Base-by-base conservation (phyloP, 441 rosid species). In the Macaranga tanarius region DNA sequence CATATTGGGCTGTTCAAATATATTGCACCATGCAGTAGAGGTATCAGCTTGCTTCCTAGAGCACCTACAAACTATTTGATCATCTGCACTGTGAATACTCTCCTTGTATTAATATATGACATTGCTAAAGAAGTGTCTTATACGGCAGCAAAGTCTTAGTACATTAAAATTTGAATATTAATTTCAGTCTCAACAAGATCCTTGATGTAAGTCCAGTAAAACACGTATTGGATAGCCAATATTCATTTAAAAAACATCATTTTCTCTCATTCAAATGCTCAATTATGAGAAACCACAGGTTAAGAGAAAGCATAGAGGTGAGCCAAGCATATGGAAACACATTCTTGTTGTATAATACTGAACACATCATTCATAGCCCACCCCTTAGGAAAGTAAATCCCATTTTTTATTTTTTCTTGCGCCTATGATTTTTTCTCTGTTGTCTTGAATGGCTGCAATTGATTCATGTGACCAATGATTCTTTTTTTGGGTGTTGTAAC, bases 331-430 rank as follows among this genome's bases (percentile, higher is more conserved):
- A 90, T 31, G 96, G 96, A 62, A 78, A 92, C 48, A 92, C 97
- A 38, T 92, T 92, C 87, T 92, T 92, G 86, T 89, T 92, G 79
- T 90, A 92, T 40, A 89, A 2, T 89, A 65, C 89, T 89, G 82
- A 90, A 92, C 47, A 90, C 90, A 51, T 88, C 95, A 71, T 92
- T 92, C 83, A 90, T 74, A 50, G 93, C 92, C 96, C 96, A 90
- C 95, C 96, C 89, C 7, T 88, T 86, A 15, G 96, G 94, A 62
- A 92, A 90, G 76, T 89, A 89, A 76, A 84, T 74, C 59, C 96
- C 92, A 68, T 90, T 90, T 86, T 90, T 90, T 58, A 74, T 63
- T 67, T 47, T 84, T 81, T 85, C 83, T 3, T 82, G 89, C 12
- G 81, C 87, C 69, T 82, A 91, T 19, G 80, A 63, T 62, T 83